Evolutionary conservation across 2,329 filamentous ascomycete genomes (phyloP).

Genomic region (Triangularia verruculosa): DNA sequence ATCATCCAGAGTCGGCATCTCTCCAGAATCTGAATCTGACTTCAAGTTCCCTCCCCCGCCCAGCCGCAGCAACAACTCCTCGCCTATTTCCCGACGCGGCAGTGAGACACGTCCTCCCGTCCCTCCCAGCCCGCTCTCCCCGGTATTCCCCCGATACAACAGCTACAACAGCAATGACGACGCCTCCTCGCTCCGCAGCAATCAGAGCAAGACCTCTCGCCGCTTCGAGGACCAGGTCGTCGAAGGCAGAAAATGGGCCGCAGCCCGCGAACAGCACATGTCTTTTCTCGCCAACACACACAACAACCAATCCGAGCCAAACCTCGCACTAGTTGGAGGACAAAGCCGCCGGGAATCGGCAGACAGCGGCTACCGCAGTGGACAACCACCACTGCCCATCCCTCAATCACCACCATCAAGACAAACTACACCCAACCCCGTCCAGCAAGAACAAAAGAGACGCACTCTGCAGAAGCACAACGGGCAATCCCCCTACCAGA

Average conservation of each 20-base stretch:
- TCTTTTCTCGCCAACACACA: not conserved
- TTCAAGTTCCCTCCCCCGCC: not conserved
- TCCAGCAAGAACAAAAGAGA: not conserved
- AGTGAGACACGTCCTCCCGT: slow-evolving; percentile 9
- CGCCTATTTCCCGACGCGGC: not conserved
- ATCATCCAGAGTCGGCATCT: not conserved
- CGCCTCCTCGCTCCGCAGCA: slow-evolving; percentile 13
- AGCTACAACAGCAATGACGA: slow-evolving; percentile 3
- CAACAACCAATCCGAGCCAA: not conserved
- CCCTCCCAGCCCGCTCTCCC: not conserved
- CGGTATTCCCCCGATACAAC: not conserved
- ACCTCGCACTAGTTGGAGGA: not conserved
- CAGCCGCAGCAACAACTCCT: not conserved
- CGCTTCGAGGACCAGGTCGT: slow-evolving; percentile 16
- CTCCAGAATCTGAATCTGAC: slow-evolving; percentile 2
- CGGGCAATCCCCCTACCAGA: not conserved
- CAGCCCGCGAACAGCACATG: slow-evolving; percentile 14
- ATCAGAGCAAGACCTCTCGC: slow-evolving; percentile 3
- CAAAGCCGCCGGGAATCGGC: slow-evolving; percentile 12
- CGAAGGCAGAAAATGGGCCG: slow-evolving; percentile 17
- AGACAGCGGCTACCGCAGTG: slow-evolving; percentile 24
- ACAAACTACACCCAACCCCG: not conserved
- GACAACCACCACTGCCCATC: slow-evolving; percentile 2
- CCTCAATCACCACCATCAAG: not conserved
- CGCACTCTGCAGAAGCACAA: not conserved